Evolutionary conservation across 2,329 filamentous ascomycete species (phyloP).

Genomic region (Trichoderma sp.): DNA sequence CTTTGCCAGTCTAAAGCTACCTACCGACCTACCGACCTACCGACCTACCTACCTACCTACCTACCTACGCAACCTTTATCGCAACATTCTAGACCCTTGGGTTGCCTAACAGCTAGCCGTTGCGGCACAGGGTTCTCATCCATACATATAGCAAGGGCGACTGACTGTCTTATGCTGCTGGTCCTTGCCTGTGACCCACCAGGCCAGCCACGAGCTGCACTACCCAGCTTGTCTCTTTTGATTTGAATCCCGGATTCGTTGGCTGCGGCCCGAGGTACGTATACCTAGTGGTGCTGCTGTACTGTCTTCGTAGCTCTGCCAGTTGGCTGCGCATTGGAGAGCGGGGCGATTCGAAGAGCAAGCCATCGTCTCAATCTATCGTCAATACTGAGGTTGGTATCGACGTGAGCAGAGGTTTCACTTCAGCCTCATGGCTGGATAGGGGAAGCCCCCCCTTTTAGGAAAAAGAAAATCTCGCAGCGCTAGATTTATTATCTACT

Average conservation of each 20-base stretch:
- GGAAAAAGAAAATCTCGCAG: not conserved
- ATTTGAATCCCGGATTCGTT: not conserved
- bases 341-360: conserved; percentile 16
- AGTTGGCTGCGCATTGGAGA: not conserved
- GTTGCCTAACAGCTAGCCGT: not conserved
- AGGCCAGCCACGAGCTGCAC: not conserved
- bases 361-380: conserved; percentile 9
- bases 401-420: not conserved
- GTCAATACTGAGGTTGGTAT: conserved; percentile 1
- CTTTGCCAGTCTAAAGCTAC: conserved; percentile 1
- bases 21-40: not conserved
- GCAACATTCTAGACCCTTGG: conserved; percentile 2
- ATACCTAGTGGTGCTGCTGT: not conserved
- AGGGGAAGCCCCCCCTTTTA: not conserved
- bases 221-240: not conserved
- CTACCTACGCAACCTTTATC: not conserved
- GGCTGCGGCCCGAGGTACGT: not conserved
- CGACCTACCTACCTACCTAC: not conserved
- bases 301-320: not conserved
- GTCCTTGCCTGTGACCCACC: conserved; percentile 1
- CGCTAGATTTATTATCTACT: not conserved
- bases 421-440: conserved; percentile 14
- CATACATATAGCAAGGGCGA: conserved; percentile 4
- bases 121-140: conserved; percentile 2
- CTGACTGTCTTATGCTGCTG: not conserved